Percentiles rank a stretch among this genome's conserved stretches.
phyloP scores from a whole-genome alignment of 2,329 filamentous ascomycete genomes.

The Fusarium abutilonis region DNA sequence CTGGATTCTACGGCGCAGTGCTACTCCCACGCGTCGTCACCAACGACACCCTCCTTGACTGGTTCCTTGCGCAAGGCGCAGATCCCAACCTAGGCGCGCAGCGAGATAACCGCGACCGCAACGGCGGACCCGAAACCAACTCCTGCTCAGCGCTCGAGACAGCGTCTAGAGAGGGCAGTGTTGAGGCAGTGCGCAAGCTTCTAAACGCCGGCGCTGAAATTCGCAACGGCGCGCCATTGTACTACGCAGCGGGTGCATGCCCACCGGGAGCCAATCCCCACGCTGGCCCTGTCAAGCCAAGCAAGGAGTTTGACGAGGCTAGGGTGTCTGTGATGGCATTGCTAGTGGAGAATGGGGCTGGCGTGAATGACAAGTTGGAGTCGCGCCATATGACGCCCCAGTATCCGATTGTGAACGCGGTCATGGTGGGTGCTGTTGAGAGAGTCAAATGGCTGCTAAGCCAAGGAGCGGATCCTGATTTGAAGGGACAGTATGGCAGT shows the following conservation, averaged over 20 bases:
- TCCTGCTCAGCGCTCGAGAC: constrained; percentile 28
- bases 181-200: constrained; percentile 20
- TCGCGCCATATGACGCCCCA: constrained; percentile 15
- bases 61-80: constrained; percentile 37
- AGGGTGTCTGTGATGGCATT: constrained; percentile 33
- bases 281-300: neutral
- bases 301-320: constrained; percentile 9
- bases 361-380: constrained; percentile 17
- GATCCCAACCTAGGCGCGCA: constrained; percentile 35
- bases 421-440: constrained; percentile 34
- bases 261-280: constrained; percentile 9
- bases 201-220: constrained; percentile 28
- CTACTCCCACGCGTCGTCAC: constrained; percentile 22
- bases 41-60: constrained; percentile 20
- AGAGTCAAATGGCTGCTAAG: constrained; percentile 33
- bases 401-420: constrained; percentile 34
- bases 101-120: constrained; percentile 13
- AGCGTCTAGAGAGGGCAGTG: constrained; percentile 13
- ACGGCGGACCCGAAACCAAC: constrained; percentile 18
- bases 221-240: constrained; percentile 28
- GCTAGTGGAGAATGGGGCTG: constrained; percentile 24
- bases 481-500: constrained; percentile 27
- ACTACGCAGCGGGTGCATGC: constrained; percentile 24
- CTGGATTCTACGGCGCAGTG: constrained; percentile 23
- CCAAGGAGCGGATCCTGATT: constrained; percentile 29